phyloP scores from a whole-genome alignment of 345 rosid species.

The Salix arbutifolia region DNA sequence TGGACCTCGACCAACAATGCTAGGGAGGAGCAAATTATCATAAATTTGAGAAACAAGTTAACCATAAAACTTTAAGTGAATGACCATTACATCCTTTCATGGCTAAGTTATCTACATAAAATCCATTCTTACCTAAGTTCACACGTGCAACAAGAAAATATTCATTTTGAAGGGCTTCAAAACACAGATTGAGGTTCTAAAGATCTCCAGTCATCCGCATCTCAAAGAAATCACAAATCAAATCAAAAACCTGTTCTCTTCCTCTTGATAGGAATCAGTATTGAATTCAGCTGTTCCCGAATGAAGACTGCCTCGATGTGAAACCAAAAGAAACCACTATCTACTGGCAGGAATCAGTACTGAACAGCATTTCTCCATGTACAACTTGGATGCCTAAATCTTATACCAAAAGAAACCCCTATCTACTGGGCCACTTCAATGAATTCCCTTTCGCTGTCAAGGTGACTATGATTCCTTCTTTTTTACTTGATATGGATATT shows the following conservation, averaged over 20 bases:
- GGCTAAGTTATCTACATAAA: neutral
- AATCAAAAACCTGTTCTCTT: neutral
- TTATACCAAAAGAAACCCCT: neutral
- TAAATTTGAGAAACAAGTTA: neutral
- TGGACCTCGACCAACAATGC: neutral
- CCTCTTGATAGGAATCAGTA: neutral
- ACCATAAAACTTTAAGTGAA: neutral
- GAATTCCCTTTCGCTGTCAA: neutral
- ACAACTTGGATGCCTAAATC: neutral
- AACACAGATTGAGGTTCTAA: too few relatives aligned
- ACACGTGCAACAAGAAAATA: neutral
- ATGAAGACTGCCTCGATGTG: neutral
- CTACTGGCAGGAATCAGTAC: neutral
- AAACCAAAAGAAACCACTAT: neutral
- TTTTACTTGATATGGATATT: slow-evolving; percentile 60
- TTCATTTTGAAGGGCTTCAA: neutral
- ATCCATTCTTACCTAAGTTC: neutral
- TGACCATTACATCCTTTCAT: neutral
- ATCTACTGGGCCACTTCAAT: neutral
- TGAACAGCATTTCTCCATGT: neutral
- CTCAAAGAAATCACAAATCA: neutral
- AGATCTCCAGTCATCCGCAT: neutral
- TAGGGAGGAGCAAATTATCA: neutral
- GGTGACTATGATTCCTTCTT: slow-evolving; percentile 63
- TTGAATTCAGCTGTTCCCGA: neutral